Conservation (phyloP, 768 basidiomycete species). For the Candolleomyces efflorescens region DNA sequence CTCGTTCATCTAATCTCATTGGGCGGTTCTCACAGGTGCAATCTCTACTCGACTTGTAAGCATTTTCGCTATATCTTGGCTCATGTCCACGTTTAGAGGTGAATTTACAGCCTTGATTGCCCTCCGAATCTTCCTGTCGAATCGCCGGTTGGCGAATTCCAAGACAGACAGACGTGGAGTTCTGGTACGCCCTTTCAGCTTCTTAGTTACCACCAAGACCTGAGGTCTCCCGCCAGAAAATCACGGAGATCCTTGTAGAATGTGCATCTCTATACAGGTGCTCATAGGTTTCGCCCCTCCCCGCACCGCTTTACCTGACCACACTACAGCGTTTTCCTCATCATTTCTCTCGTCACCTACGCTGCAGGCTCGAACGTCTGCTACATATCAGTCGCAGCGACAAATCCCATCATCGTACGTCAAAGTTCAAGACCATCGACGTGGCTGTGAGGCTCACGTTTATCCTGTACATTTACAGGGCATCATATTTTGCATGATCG, state of each 20-base stretch:
- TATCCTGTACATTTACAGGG: too few relatives aligned
- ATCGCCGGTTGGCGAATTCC: neutral
- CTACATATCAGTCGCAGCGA: neutral
- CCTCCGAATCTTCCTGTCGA: neutral
- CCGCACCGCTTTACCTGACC: neutral
- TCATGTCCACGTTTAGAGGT: neutral
- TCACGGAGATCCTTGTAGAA: neutral
- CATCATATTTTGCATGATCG: too few relatives aligned
- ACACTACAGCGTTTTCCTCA: neutral
- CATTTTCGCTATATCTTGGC: neutral
- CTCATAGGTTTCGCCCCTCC: neutral
- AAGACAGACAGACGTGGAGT: neutral
- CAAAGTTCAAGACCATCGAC: neutral
- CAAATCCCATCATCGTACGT: slow-evolving; percentile 1
- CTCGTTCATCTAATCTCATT: neutral
- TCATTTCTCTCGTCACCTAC: slow-evolving; percentile 1
- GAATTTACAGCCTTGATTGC: neutral
- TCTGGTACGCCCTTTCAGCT: neutral
- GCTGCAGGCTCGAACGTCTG: neutral
- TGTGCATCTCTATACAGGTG: neutral
- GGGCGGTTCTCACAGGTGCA: neutral
- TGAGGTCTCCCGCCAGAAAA: neutral
- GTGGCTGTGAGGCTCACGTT: too few relatives aligned
- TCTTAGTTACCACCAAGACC: neutral
- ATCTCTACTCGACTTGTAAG: slow-evolving; percentile 1